Evolutionary conservation across 2,329 filamentous ascomycete species (phyloP), one percentile per base, ranked within the genome.

Genomic region (Aphanocladium album): DNA sequence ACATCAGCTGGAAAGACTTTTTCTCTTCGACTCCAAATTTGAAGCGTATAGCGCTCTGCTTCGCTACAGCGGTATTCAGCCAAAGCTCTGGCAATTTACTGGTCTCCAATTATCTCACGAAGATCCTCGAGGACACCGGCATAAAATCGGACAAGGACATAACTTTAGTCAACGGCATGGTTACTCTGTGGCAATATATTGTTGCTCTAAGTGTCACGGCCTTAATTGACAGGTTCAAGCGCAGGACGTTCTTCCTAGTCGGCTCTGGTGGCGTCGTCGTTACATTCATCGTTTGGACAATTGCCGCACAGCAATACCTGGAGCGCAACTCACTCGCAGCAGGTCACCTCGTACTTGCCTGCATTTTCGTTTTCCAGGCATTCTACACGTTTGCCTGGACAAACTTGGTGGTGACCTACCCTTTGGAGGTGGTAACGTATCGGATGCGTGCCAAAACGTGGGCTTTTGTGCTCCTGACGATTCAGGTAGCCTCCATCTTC

Each of bases 361-460:
- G 74, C 59, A 76, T 79, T 60, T 78, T 78, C 62, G 56, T 77
- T 37, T 78, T 76, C 64, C 72, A 76, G 27, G 70, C 67, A 0
- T 76, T 77, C 39, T 78, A 78, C 57, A 76, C 73, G 0, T 70
- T 77, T 37, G 76, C 73, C 1, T 79, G 76, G 77, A 78, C 74
- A 0, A 76, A 76, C 8, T 47, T 79, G 47, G 71, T 77, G 2
- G 75, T 78, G 0, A 76, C 75, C 0, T 79, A 79, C 52, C 75
- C 77, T 1, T 68, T 77, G 0, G 76, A 79, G 62, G 67, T 79
- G 7, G 72, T 76, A 5, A 73, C 76, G 0, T 75, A 76, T 41
- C 70, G 73, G 53, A 76, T 77, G 71, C 72, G 76, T 7, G 76
- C 76, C 56, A 78, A 77, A 67, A 69, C 73, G 0, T 76, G 73